A percentile compares a stretch with the other conserved stretches of the same genome.
Evolutionary conservation across 352 stramenopile species (phyloP).

Genomic region (Pythium oligandrum): DNA sequence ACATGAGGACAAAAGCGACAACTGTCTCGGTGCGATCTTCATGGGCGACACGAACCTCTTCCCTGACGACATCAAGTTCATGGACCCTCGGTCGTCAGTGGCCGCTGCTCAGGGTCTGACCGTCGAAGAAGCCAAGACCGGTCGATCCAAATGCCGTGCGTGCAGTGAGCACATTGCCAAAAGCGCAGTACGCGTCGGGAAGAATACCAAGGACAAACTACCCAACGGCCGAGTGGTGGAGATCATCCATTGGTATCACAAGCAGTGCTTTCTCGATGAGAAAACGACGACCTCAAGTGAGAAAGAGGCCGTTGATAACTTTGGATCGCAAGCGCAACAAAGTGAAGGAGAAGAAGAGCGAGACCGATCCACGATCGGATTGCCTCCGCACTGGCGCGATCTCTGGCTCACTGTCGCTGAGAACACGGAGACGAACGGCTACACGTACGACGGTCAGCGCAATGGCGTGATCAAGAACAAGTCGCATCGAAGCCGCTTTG

Average conservation of each 20-base stretch:
- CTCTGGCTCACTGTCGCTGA: conserved; percentile 59
- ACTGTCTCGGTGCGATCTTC: conserved; percentile 56
- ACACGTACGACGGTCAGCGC: conserved; percentile 61
- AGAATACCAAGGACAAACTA: conserved; percentile 39
- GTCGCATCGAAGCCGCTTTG: conserved; percentile 62
- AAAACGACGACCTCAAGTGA: conserved; percentile 25
- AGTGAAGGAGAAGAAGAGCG: not conserved
- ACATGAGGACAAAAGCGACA: conserved; percentile 9
- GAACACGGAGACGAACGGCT: conserved; percentile 73
- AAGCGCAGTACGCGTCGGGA: conserved; percentile 42
- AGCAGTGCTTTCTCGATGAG: conserved; percentile 36
- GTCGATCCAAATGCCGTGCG: conserved; percentile 46
- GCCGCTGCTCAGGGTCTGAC: conserved; percentile 29
- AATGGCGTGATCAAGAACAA: conserved; percentile 59
- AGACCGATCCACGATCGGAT: conserved; percentile 31
- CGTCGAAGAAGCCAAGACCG: conserved; percentile 46
- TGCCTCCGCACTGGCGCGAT: conserved; percentile 60
- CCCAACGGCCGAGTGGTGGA: conserved; percentile 36
- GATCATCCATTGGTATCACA: conserved; percentile 59
- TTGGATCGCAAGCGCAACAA: not conserved
- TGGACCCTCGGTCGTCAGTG: conserved; percentile 30
- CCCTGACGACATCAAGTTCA: conserved; percentile 46
- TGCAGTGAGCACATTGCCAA: conserved; percentile 48
- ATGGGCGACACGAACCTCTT: conserved; percentile 79
- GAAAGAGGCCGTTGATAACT: conserved; percentile 26